Conservation (phyloP, 108 stramenopile species). For the Pseudonitzschia multiseries region DNA sequence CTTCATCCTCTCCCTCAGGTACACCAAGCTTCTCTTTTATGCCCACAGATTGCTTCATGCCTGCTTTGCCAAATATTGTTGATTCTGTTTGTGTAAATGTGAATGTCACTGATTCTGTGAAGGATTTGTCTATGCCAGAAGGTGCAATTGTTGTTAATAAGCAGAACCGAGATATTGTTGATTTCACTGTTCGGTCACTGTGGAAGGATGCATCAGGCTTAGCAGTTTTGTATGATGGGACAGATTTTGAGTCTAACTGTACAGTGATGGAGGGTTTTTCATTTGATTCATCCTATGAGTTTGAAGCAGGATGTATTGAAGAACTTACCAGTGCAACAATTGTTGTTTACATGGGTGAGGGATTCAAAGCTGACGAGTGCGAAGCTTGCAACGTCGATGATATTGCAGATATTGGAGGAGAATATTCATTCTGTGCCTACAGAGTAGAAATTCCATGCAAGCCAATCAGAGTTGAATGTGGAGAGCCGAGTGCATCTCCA, state of each 20-base stretch:
- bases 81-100: not conserved
- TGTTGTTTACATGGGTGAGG: constrained; percentile 5
- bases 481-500: constrained; percentile 7
- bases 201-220: not conserved
- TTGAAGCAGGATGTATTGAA: not conserved
- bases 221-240: not conserved
- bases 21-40: not conserved
- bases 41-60: constrained; percentile 9
- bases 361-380: not conserved
- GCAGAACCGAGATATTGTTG: not conserved
- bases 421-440: constrained; percentile 1
- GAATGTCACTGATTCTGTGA: constrained; percentile 1
- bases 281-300: not conserved
- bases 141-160: not conserved
- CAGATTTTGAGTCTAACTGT: not conserved
- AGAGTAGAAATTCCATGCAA: constrained; percentile 1
- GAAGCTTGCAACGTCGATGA: constrained; percentile 4
- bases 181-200: not conserved
- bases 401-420: not conserved
- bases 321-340: constrained; percentile 1
- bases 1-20: not conserved
- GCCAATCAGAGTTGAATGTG: constrained; percentile 12
- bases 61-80: constrained; percentile 2
- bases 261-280: not conserved
- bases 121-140: not conserved